Base-by-base conservation (phyloP, 2,329 filamentous ascomycete genomes). In the Blastomyces percursus region DNA sequence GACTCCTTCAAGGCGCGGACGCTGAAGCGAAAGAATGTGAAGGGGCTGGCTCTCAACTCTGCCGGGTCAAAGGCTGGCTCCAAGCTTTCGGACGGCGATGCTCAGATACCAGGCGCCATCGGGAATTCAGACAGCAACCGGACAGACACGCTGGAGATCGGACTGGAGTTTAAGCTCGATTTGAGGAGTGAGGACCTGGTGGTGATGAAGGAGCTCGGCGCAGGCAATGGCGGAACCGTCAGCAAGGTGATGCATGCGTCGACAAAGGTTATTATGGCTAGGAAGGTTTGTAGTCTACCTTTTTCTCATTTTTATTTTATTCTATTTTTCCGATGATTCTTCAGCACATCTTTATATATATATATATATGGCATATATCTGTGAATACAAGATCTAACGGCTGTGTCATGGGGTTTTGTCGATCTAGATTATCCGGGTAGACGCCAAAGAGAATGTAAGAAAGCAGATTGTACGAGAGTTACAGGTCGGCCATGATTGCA, bases 1-100 rank as follows among this genome's bases (percentile, higher is more conserved):
- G 83, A 86, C 72, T 76, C 78, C 61, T 86, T 87, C 76, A 82
- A 85, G 74, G 80, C 82, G 63, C 81, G 84, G 74, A 95, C 94
- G 65, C 89, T 99, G 87, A 97, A 96, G 86, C 88, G 93, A 82
- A 96, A 97, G 85, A 99, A 99, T 75, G 89, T 96, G 77, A 97
- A 97, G 80, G 93, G 92, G 46, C 87, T 99, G 59, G 92, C 91
- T 68, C 82, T 99, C 73, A 92, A 86, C 71, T 86, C 90, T 59
- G 86, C 88, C 30, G 83, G 88, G 56, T 87, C 90, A 51, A 90
- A 91, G 67, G 71, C 80, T 65, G 80, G 84, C 59, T 79, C 85
- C 61, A 84, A 86, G 61, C 86, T 90, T 38, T 87, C 90, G 55
- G 88, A 91, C 70, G 87, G 85, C 64, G 89, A 88, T 71, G 74